These are phyloP conservation scores for Mycosphaerelloides madeirae DNA, from an alignment of 2,329 filamentous ascomycete species.

Conservation along the genomic window DNA sequence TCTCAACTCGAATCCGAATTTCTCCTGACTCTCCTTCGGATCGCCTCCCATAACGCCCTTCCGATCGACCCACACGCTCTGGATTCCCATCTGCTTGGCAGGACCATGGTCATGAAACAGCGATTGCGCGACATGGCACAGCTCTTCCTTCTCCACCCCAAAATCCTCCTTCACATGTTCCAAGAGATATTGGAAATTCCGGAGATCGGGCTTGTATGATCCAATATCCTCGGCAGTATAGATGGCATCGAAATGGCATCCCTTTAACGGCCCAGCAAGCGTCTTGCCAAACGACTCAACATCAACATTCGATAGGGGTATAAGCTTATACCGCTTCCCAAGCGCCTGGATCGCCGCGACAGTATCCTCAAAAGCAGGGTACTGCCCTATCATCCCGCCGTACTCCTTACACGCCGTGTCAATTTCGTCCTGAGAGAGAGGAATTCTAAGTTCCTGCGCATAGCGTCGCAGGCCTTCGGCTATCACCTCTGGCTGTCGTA, in stretches of 20 bases:
- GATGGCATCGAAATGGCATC: slow-evolving; percentile 30
- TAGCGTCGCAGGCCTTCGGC: slow-evolving; percentile 30
- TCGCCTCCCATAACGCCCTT: slow-evolving; percentile 46
- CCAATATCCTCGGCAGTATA: slow-evolving; percentile 68
- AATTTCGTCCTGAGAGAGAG: slow-evolving; percentile 42
- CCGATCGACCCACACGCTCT: slow-evolving; percentile 62
- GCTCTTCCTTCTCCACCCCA: slow-evolving; percentile 51
- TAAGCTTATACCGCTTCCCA: slow-evolving; percentile 51
- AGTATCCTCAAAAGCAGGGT: slow-evolving; percentile 57
- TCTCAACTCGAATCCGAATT: slow-evolving; percentile 55
- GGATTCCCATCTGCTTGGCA: slow-evolving; percentile 55
- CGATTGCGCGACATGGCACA: slow-evolving; percentile 66
- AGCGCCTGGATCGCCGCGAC: slow-evolving; percentile 50
- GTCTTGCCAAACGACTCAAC: slow-evolving; percentile 48
- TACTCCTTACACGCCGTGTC: slow-evolving; percentile 46
- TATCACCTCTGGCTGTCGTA: slow-evolving; percentile 56
- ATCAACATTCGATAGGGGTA: slow-evolving; percentile 60
- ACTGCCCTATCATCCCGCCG: slow-evolving; percentile 49
- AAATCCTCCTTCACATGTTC: slow-evolving; percentile 50
- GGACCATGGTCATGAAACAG: slow-evolving; percentile 64
- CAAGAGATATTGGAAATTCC: slow-evolving; percentile 65
- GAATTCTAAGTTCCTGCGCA: slow-evolving; percentile 38
- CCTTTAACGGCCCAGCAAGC: slow-evolving; percentile 47
- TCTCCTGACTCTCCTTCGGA: slow-evolving; percentile 33
- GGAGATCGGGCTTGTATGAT: slow-evolving; percentile 61